Evolutionary conservation across 208 protist species (phyloP), one percentile per base, ranked within the genome.

Genomic region (Leishmania turanica): DNA sequence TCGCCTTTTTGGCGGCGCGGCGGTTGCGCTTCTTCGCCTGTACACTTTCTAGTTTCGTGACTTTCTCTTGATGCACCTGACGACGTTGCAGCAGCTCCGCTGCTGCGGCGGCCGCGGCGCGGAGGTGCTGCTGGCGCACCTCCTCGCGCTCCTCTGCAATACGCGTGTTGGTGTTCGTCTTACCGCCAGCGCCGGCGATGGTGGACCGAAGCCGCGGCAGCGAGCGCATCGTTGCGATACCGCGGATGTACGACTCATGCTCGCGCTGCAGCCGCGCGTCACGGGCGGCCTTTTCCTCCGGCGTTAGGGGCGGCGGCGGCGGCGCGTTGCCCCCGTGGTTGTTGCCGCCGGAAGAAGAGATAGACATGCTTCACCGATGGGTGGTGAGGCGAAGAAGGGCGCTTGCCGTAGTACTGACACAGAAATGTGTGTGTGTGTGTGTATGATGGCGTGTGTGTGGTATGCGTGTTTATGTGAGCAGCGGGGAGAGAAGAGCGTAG

Each of bases 101-200:
- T 4, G 77, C 83, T 6, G 85, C 81, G 4, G 85, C 84, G 13
- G 89, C 89, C 40, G 84, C 84, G 31, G 45, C 56, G 60, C 88
- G 84, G 42, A 94, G 72, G 51, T 90, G 88, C 34, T 90, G 84
- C 58, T 88, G 88, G 2, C 94, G 87, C 81, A 88, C 64, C 73
- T 80, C 82, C 66, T 96, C 94, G 31, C 85, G 85, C 75, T 96
- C 91, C 72, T 95, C 87, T 17, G 90, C 89, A 24, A 93, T 84
- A 53, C 94, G 89, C 15, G 89, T 88, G 45, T 86, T 81, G 17
- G 88, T 89, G 69, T 96, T 96, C 5, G 94, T 97, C 76, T 94
- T 95, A 15, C 92, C 92, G 53, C 92, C 91, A 0, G 92, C 94
- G 24, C 94, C 94, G 42, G 94, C 94, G 73, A 96, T 96, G 56